Conservation (phyloP, 2,329 filamentous ascomycete genomes). For the Diplodia sapinea region DNA sequence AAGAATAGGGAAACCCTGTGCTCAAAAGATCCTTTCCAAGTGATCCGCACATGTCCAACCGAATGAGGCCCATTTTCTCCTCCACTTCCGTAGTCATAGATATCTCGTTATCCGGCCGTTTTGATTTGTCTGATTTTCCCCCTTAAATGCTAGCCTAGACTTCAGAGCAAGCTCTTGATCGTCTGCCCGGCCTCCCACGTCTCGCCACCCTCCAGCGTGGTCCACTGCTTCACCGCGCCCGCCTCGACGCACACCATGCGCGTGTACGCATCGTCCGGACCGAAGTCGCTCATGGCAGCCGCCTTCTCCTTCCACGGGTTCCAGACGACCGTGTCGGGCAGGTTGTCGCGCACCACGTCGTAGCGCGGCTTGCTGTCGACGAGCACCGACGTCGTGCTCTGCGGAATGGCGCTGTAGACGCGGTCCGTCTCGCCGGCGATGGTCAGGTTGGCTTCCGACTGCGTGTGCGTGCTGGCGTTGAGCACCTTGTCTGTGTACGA, state of each 20-base stretch:
- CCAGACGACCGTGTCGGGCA: conserved; percentile 92
- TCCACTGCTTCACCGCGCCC: conserved; percentile 81
- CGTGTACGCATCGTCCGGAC: conserved; percentile 86
- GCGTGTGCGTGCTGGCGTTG: conserved; percentile 67
- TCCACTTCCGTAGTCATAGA: not conserved
- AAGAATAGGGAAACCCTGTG: not conserved
- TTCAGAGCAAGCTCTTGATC: conserved; percentile 53
- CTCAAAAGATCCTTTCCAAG: not conserved
- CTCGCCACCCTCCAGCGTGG: conserved; percentile 80
- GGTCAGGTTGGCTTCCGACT: conserved; percentile 67
- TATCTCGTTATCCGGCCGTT: not conserved
- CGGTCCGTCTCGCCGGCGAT: conserved; percentile 85
- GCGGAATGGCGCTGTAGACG: conserved; percentile 74
- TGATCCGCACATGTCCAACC: not conserved
- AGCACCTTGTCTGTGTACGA: conserved; percentile 84
- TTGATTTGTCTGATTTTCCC: not conserved
- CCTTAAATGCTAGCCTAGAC: too few relatives aligned
- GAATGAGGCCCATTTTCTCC: not conserved
- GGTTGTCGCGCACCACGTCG: conserved; percentile 79
- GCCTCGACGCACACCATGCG: conserved; percentile 95
- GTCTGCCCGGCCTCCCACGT: conserved; percentile 69
- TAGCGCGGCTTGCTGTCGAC: conserved; percentile 70
- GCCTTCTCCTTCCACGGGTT: conserved; percentile 94
- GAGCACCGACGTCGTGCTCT: conserved; percentile 66
- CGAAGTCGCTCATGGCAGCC: conserved; percentile 81